phyloP scores from a whole-genome alignment of 768 basidiomycete genomes.

The Grammothele lineata region DNA sequence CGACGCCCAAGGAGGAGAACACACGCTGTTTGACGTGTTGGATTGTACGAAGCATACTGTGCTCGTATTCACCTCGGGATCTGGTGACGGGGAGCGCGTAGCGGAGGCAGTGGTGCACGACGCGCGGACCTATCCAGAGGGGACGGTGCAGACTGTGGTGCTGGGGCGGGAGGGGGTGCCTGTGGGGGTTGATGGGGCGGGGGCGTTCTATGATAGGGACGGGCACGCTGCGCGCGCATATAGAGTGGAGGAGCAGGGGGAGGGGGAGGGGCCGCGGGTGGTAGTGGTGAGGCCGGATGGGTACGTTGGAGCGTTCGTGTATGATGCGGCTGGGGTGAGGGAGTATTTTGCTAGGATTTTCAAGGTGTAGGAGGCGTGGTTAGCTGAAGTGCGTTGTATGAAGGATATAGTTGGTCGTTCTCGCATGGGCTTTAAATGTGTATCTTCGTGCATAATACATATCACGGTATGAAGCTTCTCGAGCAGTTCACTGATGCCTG shows the following conservation, averaged over 20 bases:
- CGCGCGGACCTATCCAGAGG: too few relatives aligned
- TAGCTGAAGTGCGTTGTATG: too few relatives aligned
- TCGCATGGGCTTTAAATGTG: too few relatives aligned
- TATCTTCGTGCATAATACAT: too few relatives aligned
- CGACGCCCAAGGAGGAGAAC: too few relatives aligned
- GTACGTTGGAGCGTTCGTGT: constrained; percentile 10
- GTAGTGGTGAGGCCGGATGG: constrained; percentile 14
- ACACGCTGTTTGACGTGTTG: constrained; percentile 30
- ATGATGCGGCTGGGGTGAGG: not conserved
- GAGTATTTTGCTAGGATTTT: too few relatives aligned
- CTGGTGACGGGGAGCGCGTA: not conserved
- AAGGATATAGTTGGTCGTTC: too few relatives aligned
- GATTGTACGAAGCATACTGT: constrained; percentile 25
- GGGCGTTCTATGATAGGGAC: constrained; percentile 3
- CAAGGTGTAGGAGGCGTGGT: too few relatives aligned
- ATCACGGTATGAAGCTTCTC: too few relatives aligned
- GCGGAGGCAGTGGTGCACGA: not conserved
- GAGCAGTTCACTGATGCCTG: too few relatives aligned
- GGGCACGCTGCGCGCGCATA: constrained; percentile 11
- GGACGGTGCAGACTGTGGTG: not conserved
- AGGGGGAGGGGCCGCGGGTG: not conserved
- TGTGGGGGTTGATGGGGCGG: not conserved
- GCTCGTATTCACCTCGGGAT: constrained; percentile 25
- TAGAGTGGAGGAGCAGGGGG: too few relatives aligned
- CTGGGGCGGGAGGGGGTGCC: not conserved